Evolutionary conservation across 805 yeast genomes (phyloP).

Genomic region (Candida koratica): DNA sequence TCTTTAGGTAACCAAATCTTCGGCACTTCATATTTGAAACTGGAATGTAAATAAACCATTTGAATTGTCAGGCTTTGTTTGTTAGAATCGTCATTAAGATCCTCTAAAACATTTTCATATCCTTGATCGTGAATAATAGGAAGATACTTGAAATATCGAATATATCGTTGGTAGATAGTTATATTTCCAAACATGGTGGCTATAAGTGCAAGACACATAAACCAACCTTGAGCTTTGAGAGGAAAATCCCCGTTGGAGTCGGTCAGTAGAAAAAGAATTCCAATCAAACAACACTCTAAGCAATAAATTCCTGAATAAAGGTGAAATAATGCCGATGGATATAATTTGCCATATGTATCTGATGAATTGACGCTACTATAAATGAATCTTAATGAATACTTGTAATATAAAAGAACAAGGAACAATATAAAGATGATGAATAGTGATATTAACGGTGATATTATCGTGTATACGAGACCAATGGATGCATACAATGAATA

Average conservation of each 20-base stretch:
- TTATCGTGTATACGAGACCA: conserved; percentile 70
- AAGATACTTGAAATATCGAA: conserved; percentile 25
- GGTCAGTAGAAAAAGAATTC: conserved; percentile 63
- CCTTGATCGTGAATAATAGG: conserved; percentile 17
- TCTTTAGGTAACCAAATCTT: conserved; percentile 40
- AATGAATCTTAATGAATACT: conserved; percentile 60
- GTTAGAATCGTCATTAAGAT: conserved; percentile 5
- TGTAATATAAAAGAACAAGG: conserved; percentile 60
- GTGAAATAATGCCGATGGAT: conserved; percentile 72
- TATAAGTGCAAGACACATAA: conserved; percentile 50
- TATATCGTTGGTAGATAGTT: conserved; percentile 43
- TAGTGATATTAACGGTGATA: conserved; percentile 72
- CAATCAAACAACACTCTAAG: conserved; percentile 72
- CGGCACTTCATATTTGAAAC: conserved; percentile 35
- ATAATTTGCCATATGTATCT: conserved; percentile 67
- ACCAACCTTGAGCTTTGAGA: conserved; percentile 46
- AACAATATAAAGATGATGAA: conserved; percentile 54
- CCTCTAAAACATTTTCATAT: conserved; percentile 2
- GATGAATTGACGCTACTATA: conserved; percentile 49
- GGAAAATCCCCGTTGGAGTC: conserved; percentile 43
- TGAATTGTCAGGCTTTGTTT: conserved; percentile 18
- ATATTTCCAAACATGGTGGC: conserved; percentile 57
- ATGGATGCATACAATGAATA: conserved; percentile 76
- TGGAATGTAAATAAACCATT: conserved; percentile 34
- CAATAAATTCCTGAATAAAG: conserved; percentile 79